Conservation (phyloP, 1,284 basidiomycete species). For the Retiboletus flavoniger region DNA sequence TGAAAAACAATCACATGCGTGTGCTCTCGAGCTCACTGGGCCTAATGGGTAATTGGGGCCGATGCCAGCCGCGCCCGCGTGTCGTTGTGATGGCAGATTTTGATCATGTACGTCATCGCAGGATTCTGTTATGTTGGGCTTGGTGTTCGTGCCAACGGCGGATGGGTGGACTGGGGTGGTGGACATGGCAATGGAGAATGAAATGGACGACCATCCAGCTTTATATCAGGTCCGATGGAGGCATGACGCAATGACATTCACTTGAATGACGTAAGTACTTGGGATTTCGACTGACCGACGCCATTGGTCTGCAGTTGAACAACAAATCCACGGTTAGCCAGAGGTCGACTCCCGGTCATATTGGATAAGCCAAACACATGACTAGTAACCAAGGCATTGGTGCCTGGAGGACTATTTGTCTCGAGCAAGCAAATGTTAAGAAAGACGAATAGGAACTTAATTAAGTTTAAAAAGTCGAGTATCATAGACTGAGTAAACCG, state of each 20-base stretch:
- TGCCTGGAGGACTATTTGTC: too few relatives aligned
- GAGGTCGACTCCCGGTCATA: neutral
- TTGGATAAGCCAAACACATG: neutral
- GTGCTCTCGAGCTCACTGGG: constrained; percentile 13
- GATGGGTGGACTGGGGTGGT: constrained; percentile 8
- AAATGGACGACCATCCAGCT: neutral
- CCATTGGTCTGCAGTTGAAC: too few relatives aligned
- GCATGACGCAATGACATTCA: constrained; percentile 2
- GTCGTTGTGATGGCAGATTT: constrained; percentile 19
- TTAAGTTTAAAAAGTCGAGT: constrained; percentile 6
- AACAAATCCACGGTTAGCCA: neutral
- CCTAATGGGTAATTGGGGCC: constrained; percentile 24
- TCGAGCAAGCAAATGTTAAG: too few relatives aligned
- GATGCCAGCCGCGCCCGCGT: constrained; percentile 21
- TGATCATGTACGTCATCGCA: neutral
- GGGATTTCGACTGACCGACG: neutral
- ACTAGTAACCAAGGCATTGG: neutral
- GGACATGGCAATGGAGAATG: constrained; percentile 12
- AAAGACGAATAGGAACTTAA: neutral
- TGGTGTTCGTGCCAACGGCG: constrained; percentile 1
- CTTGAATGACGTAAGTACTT: neutral
- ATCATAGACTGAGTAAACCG: neutral
- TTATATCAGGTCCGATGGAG: neutral
- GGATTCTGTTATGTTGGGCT: neutral
- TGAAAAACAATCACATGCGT: too few relatives aligned